A percentile compares a stretch with the other conserved stretches of the same genome.
Conservation (phyloP, 2,329 filamentous ascomycete genomes). For the Diatrype stigma region DNA sequence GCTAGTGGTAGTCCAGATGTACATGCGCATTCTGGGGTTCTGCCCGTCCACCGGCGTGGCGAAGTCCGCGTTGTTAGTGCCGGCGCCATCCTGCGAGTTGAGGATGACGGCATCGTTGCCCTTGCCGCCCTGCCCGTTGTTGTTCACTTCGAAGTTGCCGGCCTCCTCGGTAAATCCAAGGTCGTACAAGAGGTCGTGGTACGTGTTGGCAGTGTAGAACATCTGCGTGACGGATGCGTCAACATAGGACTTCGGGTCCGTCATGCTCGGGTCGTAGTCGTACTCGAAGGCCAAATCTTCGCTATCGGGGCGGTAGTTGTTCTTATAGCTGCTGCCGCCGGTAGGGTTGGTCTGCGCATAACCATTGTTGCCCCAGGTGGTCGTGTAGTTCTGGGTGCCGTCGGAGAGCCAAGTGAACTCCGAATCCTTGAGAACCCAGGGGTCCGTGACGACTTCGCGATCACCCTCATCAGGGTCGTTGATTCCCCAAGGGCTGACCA, state of each 20-base stretch:
- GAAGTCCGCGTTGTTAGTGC: constrained; percentile 56
- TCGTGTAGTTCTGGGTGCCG: constrained; percentile 44
- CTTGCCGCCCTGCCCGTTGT: constrained; percentile 47
- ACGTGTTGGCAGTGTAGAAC: constrained; percentile 57
- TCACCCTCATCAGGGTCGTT: constrained; percentile 50
- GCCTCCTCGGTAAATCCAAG: constrained; percentile 56
- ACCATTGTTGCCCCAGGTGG: constrained; percentile 55
- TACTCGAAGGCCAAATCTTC: constrained; percentile 42
- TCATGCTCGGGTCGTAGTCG: constrained; percentile 31
- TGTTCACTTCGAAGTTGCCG: constrained; percentile 58
- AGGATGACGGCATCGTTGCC: constrained; percentile 51
- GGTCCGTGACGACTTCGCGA: constrained; percentile 41
- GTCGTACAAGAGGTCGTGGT: constrained; percentile 54
- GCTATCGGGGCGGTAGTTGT: constrained; percentile 46
- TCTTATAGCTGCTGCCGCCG: constrained; percentile 39
- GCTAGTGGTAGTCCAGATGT: constrained; percentile 47
- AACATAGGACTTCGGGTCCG: constrained; percentile 38
- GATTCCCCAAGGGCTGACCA: constrained; percentile 43
- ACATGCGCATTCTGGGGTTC: constrained; percentile 55
- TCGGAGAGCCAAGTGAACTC: constrained; percentile 51
- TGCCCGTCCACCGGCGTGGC: constrained; percentile 49
- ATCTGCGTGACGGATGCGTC: constrained; percentile 56
- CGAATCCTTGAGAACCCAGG: constrained; percentile 42
- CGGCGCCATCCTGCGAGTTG: constrained; percentile 52
- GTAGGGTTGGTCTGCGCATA: constrained; percentile 50